phyloP scores from a whole-genome alignment of 1,139 yeast species.

The Suhomyces kunorum region DNA sequence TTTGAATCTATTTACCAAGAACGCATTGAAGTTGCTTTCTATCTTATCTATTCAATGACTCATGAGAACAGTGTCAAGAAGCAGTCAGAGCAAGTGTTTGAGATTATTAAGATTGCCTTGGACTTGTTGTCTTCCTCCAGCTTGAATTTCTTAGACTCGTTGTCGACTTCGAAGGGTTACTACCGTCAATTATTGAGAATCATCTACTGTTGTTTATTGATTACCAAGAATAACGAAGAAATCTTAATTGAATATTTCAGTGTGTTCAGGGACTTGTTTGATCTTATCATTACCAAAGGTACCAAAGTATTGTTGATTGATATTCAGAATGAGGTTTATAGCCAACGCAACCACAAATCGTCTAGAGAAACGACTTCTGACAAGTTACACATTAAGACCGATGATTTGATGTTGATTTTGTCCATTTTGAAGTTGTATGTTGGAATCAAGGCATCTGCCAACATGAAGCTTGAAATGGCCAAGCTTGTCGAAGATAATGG shows the following conservation, averaged over 20 bases:
- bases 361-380: conserved; percentile 12
- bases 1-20: conserved; percentile 57
- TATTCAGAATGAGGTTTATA: conserved; percentile 56
- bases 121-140: conserved; percentile 48
- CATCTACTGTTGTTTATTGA: conserved; percentile 48
- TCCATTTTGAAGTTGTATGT: conserved; percentile 63
- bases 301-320: conserved; percentile 54
- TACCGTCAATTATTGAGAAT: conserved; percentile 66
- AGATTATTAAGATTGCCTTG: conserved; percentile 42
- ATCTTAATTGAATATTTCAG: conserved; percentile 52
- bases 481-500: conserved; percentile 57
- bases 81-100: conserved; percentile 32
- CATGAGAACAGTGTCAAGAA: conserved; percentile 26
- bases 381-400: conserved; percentile 20
- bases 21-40: conserved; percentile 71
- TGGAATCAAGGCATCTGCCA: conserved; percentile 49
- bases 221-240: conserved; percentile 40
- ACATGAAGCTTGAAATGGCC: conserved; percentile 54
- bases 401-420: conserved; percentile 64
- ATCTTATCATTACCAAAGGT: conserved; percentile 59
- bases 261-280: conserved; percentile 57
- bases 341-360: conserved; percentile 17
- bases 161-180: conserved; percentile 40
- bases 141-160: conserved; percentile 44
- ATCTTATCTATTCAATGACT: conserved; percentile 53